Conservation (phyloP, 1,139 yeast genomes). For the Saccharomyces hybrid region DNA sequence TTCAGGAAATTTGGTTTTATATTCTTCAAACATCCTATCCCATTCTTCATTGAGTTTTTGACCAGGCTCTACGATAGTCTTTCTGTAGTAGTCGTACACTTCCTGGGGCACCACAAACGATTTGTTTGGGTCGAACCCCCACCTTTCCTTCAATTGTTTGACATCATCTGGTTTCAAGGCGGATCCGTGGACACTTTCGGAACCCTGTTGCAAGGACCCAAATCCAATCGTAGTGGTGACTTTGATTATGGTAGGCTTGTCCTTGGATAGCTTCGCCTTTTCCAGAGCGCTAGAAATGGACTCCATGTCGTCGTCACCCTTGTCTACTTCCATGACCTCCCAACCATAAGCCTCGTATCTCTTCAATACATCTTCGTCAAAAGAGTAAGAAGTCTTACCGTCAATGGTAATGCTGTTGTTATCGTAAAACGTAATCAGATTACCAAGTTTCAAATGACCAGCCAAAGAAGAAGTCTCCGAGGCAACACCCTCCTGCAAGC, state of each 20-base stretch:
- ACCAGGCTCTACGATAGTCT: slow-evolving; percentile 53
- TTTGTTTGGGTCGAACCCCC: slow-evolving; percentile 84
- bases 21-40: slow-evolving; percentile 56
- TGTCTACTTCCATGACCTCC: slow-evolving; percentile 70
- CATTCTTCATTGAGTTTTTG: slow-evolving; percentile 64
- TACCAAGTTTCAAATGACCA: slow-evolving; percentile 91
- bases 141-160: slow-evolving; percentile 72
- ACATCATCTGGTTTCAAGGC: slow-evolving; percentile 94
- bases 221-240: slow-evolving; percentile 88
- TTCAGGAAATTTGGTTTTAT: slow-evolving; percentile 64
- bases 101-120: slow-evolving; percentile 73
- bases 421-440: slow-evolving; percentile 93
- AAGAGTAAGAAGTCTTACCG: slow-evolving; percentile 84
- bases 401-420: slow-evolving; percentile 96
- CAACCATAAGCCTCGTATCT: slow-evolving; percentile 93
- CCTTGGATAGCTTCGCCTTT: slow-evolving; percentile 52
- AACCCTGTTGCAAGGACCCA: slow-evolving; percentile 82
- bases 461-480: slow-evolving; percentile 92
- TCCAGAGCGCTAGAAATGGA: slow-evolving; percentile 70
- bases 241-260: slow-evolving; percentile 88
- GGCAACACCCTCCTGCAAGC: slow-evolving; percentile 97
- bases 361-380: slow-evolving; percentile 84
- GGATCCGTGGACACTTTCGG: slow-evolving; percentile 92
- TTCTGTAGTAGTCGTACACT: slow-evolving; percentile 62
- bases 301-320: slow-evolving; percentile 74